These are phyloP conservation scores for Wakefieldia striispora DNA, from an alignment of 768 basidiomycete species.

Conservation along the genomic window DNA sequence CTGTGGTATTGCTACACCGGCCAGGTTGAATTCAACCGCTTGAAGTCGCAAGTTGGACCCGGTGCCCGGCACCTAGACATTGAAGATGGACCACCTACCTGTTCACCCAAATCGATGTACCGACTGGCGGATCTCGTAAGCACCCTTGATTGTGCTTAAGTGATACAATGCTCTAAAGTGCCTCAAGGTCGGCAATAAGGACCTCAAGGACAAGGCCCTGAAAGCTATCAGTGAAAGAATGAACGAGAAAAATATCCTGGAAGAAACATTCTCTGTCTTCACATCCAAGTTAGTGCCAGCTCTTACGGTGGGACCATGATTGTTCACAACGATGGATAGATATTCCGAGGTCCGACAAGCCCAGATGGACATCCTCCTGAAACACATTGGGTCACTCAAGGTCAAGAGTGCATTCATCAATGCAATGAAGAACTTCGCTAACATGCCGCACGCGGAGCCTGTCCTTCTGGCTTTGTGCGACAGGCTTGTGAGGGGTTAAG, in stretches of 20 bases:
- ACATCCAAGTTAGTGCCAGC: slow-evolving; percentile 18
- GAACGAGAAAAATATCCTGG: slow-evolving; percentile 17
- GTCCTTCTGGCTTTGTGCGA: slow-evolving; percentile 2
- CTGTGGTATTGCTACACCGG: slow-evolving; percentile 21
- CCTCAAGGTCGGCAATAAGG: slow-evolving; percentile 14
- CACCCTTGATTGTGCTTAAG: neutral
- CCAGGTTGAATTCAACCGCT: slow-evolving; percentile 7
- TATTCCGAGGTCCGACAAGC: slow-evolving; percentile 4
- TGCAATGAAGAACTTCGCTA: neutral
- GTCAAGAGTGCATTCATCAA: slow-evolving; percentile 1
- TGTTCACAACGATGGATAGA: slow-evolving; percentile 5
- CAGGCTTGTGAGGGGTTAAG: neutral
- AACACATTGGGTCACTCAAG: neutral
- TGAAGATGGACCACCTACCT: slow-evolving; percentile 13
- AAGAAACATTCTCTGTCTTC: slow-evolving; percentile 28
- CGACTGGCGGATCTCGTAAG: slow-evolving; percentile 32
- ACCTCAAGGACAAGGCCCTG: slow-evolving; percentile 17
- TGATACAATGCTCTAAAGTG: neutral
- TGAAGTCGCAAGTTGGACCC: slow-evolving; percentile 9
- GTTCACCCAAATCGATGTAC: slow-evolving; percentile 39
- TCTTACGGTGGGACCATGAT: neutral
- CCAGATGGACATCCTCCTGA: slow-evolving; percentile 1
- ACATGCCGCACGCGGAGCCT: slow-evolving; percentile 1
- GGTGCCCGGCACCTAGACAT: too few relatives aligned
- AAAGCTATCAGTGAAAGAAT: slow-evolving; percentile 18